Evolutionary conservation across 2,329 filamentous ascomycete genomes (phyloP).

Genomic region (Phoma herbarum): DNA sequence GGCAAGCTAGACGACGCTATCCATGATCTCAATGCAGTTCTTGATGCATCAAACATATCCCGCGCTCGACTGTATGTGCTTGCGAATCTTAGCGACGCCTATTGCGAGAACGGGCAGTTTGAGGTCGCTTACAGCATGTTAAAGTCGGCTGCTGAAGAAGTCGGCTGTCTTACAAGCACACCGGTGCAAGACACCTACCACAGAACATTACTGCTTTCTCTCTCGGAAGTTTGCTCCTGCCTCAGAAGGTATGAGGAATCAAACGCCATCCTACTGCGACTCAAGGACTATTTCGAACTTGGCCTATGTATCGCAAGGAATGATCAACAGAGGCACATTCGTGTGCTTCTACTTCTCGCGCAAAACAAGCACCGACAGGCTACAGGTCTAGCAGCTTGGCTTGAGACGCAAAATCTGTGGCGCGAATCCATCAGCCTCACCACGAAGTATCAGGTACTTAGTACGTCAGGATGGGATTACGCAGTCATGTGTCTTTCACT

Average conservation of each 20-base stretch:
- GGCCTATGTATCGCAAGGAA: neutral
- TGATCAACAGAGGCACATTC: neutral
- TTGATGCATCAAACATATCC: neutral
- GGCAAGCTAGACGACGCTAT: neutral
- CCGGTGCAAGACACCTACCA: neutral
- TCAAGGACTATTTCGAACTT: neutral
- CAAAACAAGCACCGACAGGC: neutral
- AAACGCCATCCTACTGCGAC: neutral
- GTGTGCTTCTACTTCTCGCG: neutral
- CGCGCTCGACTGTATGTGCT: neutral
- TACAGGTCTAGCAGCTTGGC: neutral
- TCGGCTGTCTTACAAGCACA: neutral
- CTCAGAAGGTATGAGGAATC: neutral
- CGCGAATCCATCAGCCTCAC: neutral
- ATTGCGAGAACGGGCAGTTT: neutral
- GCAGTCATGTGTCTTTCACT: neutral
- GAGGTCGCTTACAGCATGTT: neutral
- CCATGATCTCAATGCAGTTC: neutral
- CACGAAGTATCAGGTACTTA: neutral
- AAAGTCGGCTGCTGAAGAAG: neutral
- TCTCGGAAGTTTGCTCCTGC: neutral
- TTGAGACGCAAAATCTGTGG: neutral
- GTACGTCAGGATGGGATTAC: neutral
- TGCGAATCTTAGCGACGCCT: neutral
- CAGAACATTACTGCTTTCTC: neutral